Conservation (phyloP, 768 basidiomycete genomes). For the Russula abietina region DNA sequence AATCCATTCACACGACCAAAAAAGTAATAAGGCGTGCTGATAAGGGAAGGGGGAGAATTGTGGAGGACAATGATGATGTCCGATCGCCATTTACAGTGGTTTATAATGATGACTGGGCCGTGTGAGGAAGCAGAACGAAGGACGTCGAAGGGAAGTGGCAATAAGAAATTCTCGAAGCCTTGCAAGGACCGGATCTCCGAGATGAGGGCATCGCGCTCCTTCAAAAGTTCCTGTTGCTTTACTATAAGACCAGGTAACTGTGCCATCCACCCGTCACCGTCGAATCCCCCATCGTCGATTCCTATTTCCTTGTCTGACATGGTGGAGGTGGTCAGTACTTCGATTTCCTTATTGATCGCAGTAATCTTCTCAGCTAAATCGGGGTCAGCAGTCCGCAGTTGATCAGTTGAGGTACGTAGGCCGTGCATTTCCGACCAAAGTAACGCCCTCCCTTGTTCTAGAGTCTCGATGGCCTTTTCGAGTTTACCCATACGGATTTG, state of each 20-base stretch:
- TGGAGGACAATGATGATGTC: background rate
- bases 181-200: no score
- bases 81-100: no score
- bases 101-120: no score
- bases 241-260: no score
- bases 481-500: background rate
- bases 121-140: background rate
- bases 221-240: no score
- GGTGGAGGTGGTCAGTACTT: background rate
- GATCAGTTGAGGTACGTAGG: background rate
- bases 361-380: background rate
- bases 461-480: background rate
- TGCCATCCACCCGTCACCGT: no score
- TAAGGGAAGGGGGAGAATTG: background rate
- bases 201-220: no score
- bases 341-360: background rate
- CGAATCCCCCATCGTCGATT: background rate
- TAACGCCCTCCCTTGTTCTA: conserved; percentile 2
- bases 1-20: background rate
- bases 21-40: background rate
- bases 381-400: no score
- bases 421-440: background rate
- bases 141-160: no score
- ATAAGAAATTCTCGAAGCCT: no score
- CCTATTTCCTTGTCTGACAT: background rate